Conservation (phyloP, 805 yeast species). For the Teunomyces stri region DNA sequence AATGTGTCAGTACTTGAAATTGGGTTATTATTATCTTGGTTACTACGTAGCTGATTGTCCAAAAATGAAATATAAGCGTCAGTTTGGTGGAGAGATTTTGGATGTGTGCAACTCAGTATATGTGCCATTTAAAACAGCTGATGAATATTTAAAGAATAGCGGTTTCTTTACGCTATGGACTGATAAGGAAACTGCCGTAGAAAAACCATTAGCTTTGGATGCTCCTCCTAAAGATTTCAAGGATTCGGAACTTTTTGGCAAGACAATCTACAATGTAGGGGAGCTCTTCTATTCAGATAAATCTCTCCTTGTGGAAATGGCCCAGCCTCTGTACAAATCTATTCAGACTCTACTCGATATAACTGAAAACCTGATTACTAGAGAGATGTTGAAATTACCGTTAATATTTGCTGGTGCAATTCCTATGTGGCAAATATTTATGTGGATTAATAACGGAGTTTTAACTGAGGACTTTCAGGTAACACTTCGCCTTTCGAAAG, state of each 20-base stretch:
- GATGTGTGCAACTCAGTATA: slow-evolving; percentile 52
- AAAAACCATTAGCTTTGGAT: neutral
- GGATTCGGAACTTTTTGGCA: slow-evolving; percentile 7
- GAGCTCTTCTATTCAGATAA: slow-evolving; percentile 16
- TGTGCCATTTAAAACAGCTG: slow-evolving; percentile 34
- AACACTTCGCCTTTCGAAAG: slow-evolving; percentile 7
- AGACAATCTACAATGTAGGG: slow-evolving; percentile 11
- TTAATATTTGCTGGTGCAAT: slow-evolving; percentile 49
- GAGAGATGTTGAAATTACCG: slow-evolving; percentile 25
- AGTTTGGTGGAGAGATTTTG: slow-evolving; percentile 72
- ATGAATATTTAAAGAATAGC: slow-evolving; percentile 26
- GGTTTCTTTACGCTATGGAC: slow-evolving; percentile 28
- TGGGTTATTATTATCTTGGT: slow-evolving; percentile 71
- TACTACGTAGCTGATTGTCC: slow-evolving; percentile 74
- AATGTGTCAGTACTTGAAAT: slow-evolving; percentile 44
- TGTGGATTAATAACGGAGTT: slow-evolving; percentile 28
- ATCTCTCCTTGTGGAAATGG: slow-evolving; percentile 13
- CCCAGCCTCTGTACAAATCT: slow-evolving; percentile 13
- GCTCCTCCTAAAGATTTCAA: neutral
- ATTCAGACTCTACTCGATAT: slow-evolving; percentile 14
- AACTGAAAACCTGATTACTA: neutral
- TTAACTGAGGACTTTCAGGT: slow-evolving; percentile 17
- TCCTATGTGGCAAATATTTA: slow-evolving; percentile 46
- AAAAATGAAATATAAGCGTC: slow-evolving; percentile 79
- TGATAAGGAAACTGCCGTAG: slow-evolving; percentile 9